Conservation (phyloP, 257 asterid species). For the Solanum medicagineum region DNA sequence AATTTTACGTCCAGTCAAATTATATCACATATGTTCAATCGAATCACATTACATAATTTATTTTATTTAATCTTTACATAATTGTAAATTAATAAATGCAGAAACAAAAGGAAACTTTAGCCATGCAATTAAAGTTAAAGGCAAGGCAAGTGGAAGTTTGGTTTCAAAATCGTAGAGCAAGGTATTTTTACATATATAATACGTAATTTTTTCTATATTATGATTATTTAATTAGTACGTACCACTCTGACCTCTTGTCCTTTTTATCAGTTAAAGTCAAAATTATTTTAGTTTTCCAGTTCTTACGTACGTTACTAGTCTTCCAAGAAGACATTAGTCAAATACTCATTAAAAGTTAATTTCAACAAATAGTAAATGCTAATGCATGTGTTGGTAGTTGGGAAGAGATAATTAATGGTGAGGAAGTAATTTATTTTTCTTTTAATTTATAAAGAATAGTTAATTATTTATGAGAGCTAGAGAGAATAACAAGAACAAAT, state of each 20-base stretch:
- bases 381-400: background rate
- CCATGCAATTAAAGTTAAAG: constrained; percentile 45
- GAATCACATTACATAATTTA: background rate
- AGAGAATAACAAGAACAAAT: background rate
- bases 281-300: background rate
- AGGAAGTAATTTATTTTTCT: background rate
- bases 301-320: background rate
- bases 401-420: background rate
- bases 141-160: constrained; percentile 87
- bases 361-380: background rate
- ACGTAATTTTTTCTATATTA: background rate
- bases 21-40: background rate
- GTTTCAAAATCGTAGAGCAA: constrained; percentile 95
- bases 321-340: background rate
- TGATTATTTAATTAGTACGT: background rate
- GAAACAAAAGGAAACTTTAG: constrained; percentile 71
- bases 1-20: background rate
- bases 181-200: constrained; percentile 18
- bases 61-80: no score
- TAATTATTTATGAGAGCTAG: background rate
- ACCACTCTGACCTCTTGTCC: background rate
- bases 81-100: constrained; percentile 13
- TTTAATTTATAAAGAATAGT: background rate
- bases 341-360: no score
- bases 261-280: background rate